Base-by-base conservation (phyloP, 2,329 filamentous ascomycete genomes). In the Colletotrichum navitas region DNA sequence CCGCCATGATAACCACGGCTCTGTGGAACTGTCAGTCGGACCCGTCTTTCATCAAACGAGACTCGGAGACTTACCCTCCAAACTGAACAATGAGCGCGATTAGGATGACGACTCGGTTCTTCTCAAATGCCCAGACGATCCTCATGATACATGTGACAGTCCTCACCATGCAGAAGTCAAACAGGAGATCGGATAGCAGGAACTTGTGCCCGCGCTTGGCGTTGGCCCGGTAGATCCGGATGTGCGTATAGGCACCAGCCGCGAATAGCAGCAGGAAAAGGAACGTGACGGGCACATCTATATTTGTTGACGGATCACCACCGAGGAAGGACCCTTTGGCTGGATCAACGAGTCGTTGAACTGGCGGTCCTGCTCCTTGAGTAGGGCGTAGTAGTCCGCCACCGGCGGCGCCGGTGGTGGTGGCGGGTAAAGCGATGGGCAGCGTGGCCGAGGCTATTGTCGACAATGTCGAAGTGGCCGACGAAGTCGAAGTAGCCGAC, bases 121-220 rank as follows among this genome's bases (percentile, higher is more conserved):
- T 72, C 26, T 71, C 67, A 41, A 78, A 77, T 0, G 80, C 77
- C 81, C 80, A 83, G 7, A 74, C 74, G 56, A 83, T 81, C 18
- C 82, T 78, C 69, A 83, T 77, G 41, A 77, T 73, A 54, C 81
- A 79, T 0, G 80, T 81, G 6, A 77, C 63, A 39, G 78, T 76
- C 2, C 82, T 76, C 5, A 81, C 77, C 77, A 82, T 78, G 66
- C 78, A 81, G 49, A 83, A 81, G 58, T 80, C 81, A 67, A 83
- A 82, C 54, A 83, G 73, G n/a, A 80, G 75, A 58, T 76, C 77
- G 1, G 81, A 82, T 3, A 83, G 74, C 43, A 81, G 49, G 65
- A 83, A 83, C 71, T 82, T 83, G 76, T 83, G 81, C 1, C 77
- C 76, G 2, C 78, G 75, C 55, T 78, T 78, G 7, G 73, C 67